Percentiles rank a stretch among this genome's conserved stretches.
Conservation (phyloP, 2,329 filamentous ascomycete genomes). For the Penicillium paneum region DNA sequence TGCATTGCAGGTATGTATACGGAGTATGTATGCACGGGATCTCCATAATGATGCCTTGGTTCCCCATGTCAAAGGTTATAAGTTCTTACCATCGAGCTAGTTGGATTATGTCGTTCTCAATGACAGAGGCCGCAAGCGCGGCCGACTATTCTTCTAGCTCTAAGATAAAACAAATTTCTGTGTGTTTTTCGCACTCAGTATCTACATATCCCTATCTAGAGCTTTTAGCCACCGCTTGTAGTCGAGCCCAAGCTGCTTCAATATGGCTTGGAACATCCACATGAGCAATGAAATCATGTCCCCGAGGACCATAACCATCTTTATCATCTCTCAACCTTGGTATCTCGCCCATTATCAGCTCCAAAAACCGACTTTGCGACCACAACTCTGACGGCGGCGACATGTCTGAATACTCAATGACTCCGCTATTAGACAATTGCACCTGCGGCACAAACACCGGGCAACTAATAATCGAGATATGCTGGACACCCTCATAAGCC, state of each 20-base stretch:
- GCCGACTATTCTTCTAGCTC: too few species aligned
- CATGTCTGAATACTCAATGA: constrained; percentile 6
- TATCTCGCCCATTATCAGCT: constrained; percentile 45
- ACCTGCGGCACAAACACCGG: constrained; percentile 22
- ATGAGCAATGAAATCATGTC: constrained; percentile 45
- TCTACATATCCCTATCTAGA: not conserved
- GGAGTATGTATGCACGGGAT: not conserved
- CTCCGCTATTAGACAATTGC: not conserved
- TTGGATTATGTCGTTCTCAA: too few species aligned
- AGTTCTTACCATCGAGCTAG: too few species aligned
- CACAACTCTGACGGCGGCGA: constrained; percentile 31
- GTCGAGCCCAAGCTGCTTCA: constrained; percentile 33
- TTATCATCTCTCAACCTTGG: constrained; percentile 44
- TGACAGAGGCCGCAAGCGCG: too few species aligned
- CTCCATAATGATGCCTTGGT: not conserved
- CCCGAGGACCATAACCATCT: constrained; percentile 45
- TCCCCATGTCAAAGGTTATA: not conserved
- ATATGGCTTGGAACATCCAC: constrained; percentile 42
- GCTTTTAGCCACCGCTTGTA: constrained; percentile 2
- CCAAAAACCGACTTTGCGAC: constrained; percentile 40
- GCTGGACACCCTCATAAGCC: constrained; percentile 28
- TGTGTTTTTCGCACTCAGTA: not conserved
- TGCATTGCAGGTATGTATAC: not conserved
- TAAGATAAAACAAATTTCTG: too few species aligned
- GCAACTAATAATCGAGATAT: constrained; percentile 25